phyloP scores from a whole-genome alignment of 139 green algal species.

The Picochlorum sp. region DNA sequence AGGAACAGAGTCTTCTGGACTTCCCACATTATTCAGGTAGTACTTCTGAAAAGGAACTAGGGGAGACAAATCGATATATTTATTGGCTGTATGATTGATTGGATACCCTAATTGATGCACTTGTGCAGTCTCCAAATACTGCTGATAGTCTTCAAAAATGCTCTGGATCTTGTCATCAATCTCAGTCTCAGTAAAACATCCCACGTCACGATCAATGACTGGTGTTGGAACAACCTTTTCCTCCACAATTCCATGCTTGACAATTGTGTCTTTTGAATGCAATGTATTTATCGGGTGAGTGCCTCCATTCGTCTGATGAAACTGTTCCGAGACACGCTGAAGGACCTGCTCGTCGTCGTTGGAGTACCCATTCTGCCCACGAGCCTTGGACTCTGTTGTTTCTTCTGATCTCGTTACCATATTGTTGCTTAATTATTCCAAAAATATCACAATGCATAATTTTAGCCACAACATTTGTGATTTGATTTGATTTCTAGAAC shows the following conservation, averaged over 20 bases:
- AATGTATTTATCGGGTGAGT: too few relatives aligned
- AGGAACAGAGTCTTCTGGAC: background rate
- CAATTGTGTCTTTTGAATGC: background rate
- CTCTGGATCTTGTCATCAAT: background rate
- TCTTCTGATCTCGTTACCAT: too few relatives aligned
- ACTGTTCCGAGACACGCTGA: too few relatives aligned
- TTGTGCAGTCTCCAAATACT: background rate
- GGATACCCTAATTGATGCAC: conserved; percentile 1
- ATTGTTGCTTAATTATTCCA: too few relatives aligned
- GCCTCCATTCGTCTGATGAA: too few relatives aligned
- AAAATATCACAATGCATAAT: too few relatives aligned
- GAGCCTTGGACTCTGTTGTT: too few relatives aligned
- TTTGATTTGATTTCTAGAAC: too few relatives aligned
- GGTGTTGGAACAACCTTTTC: background rate
- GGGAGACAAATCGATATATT: background rate
- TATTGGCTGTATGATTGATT: background rate
- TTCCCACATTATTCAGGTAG: background rate
- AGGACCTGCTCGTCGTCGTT: too few relatives aligned
- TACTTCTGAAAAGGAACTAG: background rate
- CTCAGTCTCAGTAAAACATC: background rate
- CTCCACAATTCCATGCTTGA: background rate
- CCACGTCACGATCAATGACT: background rate
- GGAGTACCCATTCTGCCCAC: too few relatives aligned
- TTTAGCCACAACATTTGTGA: too few relatives aligned
- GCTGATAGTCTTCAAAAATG: background rate